A percentile compares a stretch with the other conserved stretches of the same genome.
These are phyloP conservation scores for Oenanthe javanica DNA, from an alignment of 140 eudicot genomes.

Conservation along the genomic window DNA sequence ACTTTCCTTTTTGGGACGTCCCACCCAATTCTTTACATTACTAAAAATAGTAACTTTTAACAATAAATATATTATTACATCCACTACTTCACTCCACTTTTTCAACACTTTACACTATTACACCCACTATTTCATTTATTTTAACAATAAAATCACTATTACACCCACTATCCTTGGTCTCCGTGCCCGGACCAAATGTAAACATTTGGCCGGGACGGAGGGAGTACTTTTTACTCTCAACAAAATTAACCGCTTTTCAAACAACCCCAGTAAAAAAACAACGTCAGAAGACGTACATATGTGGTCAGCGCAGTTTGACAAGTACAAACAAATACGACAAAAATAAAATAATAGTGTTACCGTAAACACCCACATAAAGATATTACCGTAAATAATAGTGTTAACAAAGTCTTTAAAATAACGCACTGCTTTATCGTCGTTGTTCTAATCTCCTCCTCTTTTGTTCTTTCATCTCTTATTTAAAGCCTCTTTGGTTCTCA, in stretches of 20 bases:
- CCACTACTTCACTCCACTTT: no score
- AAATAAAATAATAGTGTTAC: not conserved
- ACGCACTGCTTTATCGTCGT: not conserved
- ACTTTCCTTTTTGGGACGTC: no score
- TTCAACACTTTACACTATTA: no score
- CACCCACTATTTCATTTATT: no score
- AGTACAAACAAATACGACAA: not conserved
- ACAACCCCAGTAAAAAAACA: constrained; percentile 7
- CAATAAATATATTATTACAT: no score
- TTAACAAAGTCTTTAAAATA: not conserved
- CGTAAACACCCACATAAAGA: no score
- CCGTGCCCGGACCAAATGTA: no score
- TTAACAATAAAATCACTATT: no score
- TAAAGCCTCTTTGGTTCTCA: not conserved
- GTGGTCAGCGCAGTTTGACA: constrained; percentile 45
- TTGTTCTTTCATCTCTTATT: not conserved
- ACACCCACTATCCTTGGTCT: no score
- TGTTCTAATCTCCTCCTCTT: constrained; percentile 1
- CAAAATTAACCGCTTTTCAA: constrained; percentile 29
- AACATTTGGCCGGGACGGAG: no score
- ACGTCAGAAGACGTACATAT: constrained; percentile 10
- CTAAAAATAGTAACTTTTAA: no score
- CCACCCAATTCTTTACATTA: no score
- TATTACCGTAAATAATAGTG: not conserved
- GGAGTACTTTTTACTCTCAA: constrained; percentile 12